Percentiles rank a stretch among this genome's conserved stretches.
These are phyloP conservation scores for Malassezia obtusa DNA, from an alignment of 1,284 basidiomycete genomes.

Conservation along the genomic window DNA sequence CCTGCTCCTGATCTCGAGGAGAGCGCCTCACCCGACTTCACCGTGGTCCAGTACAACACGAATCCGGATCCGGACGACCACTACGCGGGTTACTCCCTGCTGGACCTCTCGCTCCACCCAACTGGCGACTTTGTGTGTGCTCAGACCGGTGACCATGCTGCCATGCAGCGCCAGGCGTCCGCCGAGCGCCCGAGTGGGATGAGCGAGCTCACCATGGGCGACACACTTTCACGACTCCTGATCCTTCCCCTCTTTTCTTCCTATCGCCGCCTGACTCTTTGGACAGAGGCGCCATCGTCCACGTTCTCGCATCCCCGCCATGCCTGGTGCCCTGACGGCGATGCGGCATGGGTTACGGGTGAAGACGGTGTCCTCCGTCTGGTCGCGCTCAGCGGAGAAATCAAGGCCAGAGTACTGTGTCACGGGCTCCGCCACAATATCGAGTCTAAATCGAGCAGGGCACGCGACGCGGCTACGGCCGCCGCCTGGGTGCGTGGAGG, in stretches of 20 bases:
- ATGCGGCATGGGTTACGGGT: slow-evolving; percentile 31
- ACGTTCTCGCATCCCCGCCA: slow-evolving; percentile 30
- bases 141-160: slow-evolving; percentile 26
- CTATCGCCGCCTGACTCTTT: slow-evolving; percentile 24
- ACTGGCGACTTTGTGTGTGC: slow-evolving; percentile 23
- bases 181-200: background rate
- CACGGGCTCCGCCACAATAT: slow-evolving; percentile 18
- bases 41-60: slow-evolving; percentile 30
- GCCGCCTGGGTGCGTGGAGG: slow-evolving; percentile 32
- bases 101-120: slow-evolving; percentile 34
- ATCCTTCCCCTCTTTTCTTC: slow-evolving; percentile 26
- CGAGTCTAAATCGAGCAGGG: background rate
- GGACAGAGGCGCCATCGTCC: slow-evolving; percentile 25
- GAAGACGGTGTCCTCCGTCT: slow-evolving; percentile 37
- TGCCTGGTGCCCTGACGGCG: slow-evolving; percentile 27
- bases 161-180: background rate
- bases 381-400: slow-evolving; percentile 25
- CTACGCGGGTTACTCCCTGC: slow-evolving; percentile 38
- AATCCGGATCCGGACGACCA: slow-evolving; percentile 28
- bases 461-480: slow-evolving; percentile 8
- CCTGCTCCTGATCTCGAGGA: slow-evolving; percentile 13
- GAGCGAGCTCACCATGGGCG: background rate
- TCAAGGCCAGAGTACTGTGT: slow-evolving; percentile 21
- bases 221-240: slow-evolving; percentile 24
- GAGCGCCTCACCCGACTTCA: slow-evolving; percentile 19